These are phyloP conservation scores for Phytopythium sindhum DNA, from an alignment of 352 stramenopile genomes.

Conservation along the genomic window DNA sequence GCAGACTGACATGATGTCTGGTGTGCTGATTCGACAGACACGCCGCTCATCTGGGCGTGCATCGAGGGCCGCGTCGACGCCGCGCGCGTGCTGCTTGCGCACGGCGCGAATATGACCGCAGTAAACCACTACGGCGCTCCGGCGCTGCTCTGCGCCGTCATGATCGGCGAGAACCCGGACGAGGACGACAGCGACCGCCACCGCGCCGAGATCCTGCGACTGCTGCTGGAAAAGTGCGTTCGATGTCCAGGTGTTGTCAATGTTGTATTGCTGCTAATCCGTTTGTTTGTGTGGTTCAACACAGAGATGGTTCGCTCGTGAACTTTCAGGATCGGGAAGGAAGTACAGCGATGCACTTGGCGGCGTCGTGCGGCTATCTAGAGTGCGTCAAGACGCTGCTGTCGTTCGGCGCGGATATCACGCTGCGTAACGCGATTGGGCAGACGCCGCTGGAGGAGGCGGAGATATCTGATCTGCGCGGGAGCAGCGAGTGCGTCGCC, in stretches of 20 bases:
- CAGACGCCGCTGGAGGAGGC: constrained; percentile 82
- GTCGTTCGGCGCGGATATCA: constrained; percentile 63
- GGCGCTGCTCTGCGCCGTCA: constrained; percentile 69
- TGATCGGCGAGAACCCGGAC: constrained; percentile 74
- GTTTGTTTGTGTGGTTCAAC: neutral
- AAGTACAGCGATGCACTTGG: constrained; percentile 82
- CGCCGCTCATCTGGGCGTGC: constrained; percentile 77
- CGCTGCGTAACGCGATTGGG: constrained; percentile 69
- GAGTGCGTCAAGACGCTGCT: constrained; percentile 69
- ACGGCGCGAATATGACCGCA: constrained; percentile 60
- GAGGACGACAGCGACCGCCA: constrained; percentile 44
- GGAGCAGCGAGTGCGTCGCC: constrained; percentile 56
- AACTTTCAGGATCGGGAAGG: constrained; percentile 83
- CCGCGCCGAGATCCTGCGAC: constrained; percentile 51
- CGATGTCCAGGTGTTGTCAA: neutral
- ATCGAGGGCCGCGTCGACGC: constrained; percentile 69
- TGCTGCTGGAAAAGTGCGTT: constrained; percentile 52
- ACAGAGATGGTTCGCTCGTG: constrained; percentile 55
- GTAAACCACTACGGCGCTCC: constrained; percentile 72
- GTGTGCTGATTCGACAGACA: constrained; percentile 32
- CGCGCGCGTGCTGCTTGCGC: constrained; percentile 59
- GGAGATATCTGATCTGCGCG: constrained; percentile 51
- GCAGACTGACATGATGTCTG: neutral
- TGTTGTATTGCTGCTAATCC: neutral
- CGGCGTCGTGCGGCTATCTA: constrained; percentile 68